Evolutionary conservation across 2,329 filamentous ascomycete species (phyloP), one percentile per base, ranked within the genome.

Genomic region (Uncinocarpus reesii): DNA sequence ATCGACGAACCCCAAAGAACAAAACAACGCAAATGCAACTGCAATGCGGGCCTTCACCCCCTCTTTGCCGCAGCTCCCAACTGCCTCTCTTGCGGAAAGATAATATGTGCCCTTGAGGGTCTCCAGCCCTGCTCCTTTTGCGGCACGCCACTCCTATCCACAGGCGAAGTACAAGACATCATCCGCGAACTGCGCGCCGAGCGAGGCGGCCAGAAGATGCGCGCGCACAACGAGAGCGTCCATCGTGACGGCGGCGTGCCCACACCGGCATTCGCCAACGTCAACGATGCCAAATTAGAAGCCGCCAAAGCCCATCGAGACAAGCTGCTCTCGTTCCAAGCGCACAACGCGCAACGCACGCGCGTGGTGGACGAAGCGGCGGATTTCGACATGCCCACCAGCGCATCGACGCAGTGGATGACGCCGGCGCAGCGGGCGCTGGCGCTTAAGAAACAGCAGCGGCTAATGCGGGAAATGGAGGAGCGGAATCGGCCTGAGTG

Each of bases 121-220:
- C 74, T 96, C 0, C 90, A 90, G 0, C 90, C 90, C 0, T 98
- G 92, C 65, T 95, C 90, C 0, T 95, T 86, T 61, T 98, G 92
- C 68, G 80, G 81, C 0, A 74, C 77, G 0, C 79, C 86, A 0
- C 71, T 98, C 0, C 71, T 98, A 6, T 81, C 76, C 24, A 63
- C 78, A 0, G 69, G 76, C 2, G 88, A 96, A 47, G 79, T 95
- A 7, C 83, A 93, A 58, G 79, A 77, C 28, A 95, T 98, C 79
- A 84, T 96, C 42, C 76, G 78, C 21, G 82, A 90, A 58, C 74
- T 98, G 10, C 81, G 82, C 32, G 84, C 86, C 45, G 90, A 96
- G 68, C 80, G 89, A 4, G 90, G 89, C 2, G 79, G 83, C 49
- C 90, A 95, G 68, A 84, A 81, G 59, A 88, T 88, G 84, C 81